Percentiles rank a stretch among this genome's conserved stretches.
Conservation (phyloP, 1,284 basidiomycete genomes). For the Kalmanozyma brasiliensis region DNA sequence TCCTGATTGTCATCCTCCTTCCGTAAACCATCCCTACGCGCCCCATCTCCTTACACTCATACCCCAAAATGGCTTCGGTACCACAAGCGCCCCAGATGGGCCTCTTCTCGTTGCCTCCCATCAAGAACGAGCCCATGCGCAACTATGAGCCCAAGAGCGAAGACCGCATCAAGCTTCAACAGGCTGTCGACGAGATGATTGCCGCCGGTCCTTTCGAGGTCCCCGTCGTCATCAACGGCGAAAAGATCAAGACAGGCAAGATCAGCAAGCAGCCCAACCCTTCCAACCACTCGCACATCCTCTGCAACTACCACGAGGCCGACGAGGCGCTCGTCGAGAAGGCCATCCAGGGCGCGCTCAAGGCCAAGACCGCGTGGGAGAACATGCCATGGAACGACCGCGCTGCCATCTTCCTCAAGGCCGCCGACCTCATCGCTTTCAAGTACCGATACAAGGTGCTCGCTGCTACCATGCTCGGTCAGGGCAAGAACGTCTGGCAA, state of each 20-base stretch:
- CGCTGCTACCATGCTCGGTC: slow-evolving; percentile 96
- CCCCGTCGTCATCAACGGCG: slow-evolving; percentile 90
- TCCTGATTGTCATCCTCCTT: slow-evolving; percentile 3
- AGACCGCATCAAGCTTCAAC: slow-evolving; percentile 81
- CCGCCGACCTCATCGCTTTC: slow-evolving; percentile 82
- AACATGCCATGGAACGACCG: slow-evolving; percentile 93
- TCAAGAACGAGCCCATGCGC: slow-evolving; percentile 68
- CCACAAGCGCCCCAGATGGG: slow-evolving; percentile 50
- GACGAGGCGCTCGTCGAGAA: slow-evolving; percentile 75
- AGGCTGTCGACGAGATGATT: slow-evolving; percentile 82
- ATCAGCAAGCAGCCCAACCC: slow-evolving; percentile 70
- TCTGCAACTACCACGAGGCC: slow-evolving; percentile 90
- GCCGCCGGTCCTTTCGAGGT: slow-evolving; percentile 87
- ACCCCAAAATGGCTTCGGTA: slow-evolving; percentile 41
- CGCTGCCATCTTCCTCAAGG: slow-evolving; percentile 95
- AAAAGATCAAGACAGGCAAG: slow-evolving; percentile 84
- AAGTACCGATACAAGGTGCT: slow-evolving; percentile 93
- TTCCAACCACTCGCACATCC: slow-evolving; percentile 74
- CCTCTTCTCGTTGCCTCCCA: slow-evolving; percentile 58
- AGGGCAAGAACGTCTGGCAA: slow-evolving; percentile 99
- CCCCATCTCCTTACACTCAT: slow-evolving; percentile 2
- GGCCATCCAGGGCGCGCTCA: slow-evolving; percentile 89
- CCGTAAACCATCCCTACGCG: neutral
- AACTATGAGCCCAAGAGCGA: slow-evolving; percentile 82
- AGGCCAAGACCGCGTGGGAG: slow-evolving; percentile 90